Percentiles rank a stretch among this genome's conserved stretches.
Conservation (phyloP, 2,329 filamentous ascomycete species). For the Knufia fluminis region DNA sequence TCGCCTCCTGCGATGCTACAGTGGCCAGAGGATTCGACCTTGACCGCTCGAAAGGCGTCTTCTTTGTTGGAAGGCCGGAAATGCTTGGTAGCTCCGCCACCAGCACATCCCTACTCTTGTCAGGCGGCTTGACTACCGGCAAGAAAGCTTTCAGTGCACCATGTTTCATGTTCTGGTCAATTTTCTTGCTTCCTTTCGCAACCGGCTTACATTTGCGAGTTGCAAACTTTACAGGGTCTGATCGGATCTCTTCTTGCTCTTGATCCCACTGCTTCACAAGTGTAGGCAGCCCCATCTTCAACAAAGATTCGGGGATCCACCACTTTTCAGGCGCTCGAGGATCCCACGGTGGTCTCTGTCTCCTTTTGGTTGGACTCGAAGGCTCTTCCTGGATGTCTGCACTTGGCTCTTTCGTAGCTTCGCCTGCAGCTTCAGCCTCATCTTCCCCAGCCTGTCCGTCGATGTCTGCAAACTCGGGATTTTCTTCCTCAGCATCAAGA, state of each 20-base stretch:
- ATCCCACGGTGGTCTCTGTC: slow-evolving; percentile 47
- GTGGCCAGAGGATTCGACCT: neutral
- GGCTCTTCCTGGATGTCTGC: slow-evolving; percentile 25
- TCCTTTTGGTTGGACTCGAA: slow-evolving; percentile 34
- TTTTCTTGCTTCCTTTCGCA: slow-evolving; percentile 18
- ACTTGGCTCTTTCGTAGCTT: slow-evolving; percentile 26
- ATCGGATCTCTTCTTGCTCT: slow-evolving; percentile 19
- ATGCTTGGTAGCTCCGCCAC: neutral
- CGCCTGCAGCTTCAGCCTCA: slow-evolving; percentile 21
- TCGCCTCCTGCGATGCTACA: neutral
- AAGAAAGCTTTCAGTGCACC: slow-evolving; percentile 29
- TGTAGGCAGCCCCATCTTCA: slow-evolving; percentile 55
- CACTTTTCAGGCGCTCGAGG: slow-evolving; percentile 55
- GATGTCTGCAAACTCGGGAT: slow-evolving; percentile 34
- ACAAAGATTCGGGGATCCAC: slow-evolving; percentile 60
- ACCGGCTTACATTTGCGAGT: slow-evolving; percentile 20
- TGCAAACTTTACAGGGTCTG: slow-evolving; percentile 20
- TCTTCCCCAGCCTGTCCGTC: slow-evolving; percentile 28
- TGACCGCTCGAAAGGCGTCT: neutral
- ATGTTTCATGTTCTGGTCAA: slow-evolving; percentile 22
- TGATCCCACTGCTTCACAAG: slow-evolving; percentile 58
- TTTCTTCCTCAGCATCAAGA: slow-evolving; percentile 61
- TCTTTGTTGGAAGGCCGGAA: neutral
- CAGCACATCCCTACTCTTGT: neutral
- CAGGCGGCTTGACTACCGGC: neutral